Conservation (phyloP, 768 basidiomycete genomes). For the Botryobasidium botryosum region DNA sequence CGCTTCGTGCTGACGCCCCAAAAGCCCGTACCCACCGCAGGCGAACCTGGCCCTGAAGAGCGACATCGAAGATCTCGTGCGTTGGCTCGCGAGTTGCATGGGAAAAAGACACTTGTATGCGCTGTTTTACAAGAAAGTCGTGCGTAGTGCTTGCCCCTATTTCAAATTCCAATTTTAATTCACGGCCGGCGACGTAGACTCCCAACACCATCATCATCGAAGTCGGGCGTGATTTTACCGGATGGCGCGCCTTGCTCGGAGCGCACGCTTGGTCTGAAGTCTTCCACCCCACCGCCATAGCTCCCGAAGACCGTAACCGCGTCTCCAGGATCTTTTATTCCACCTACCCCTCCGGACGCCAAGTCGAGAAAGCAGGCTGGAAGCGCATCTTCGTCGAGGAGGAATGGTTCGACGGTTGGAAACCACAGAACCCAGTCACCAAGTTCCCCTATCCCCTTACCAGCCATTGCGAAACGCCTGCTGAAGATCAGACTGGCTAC, state of each 20-base stretch:
- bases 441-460: not conserved
- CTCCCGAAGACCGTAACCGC: not conserved
- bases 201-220: constrained; percentile 4
- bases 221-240: not conserved
- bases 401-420: not conserved
- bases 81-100: not conserved
- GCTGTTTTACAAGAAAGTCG: too few relatives aligned
- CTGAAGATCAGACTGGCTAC: not conserved
- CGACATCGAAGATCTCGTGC: not conserved
- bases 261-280: constrained; percentile 7
- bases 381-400: not conserved
- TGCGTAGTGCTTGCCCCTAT: not conserved
- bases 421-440: not conserved
- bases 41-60: not conserved
- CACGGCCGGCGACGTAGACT: not conserved
- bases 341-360: not conserved
- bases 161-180: not conserved
- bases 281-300: not conserved
- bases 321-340: constrained; percentile 5
- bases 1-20: too few relatives aligned
- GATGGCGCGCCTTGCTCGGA: constrained; percentile 4
- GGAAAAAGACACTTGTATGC: not conserved
- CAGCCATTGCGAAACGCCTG: not conserved
- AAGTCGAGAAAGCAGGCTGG: constrained; percentile 3
- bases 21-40: not conserved